These are phyloP conservation scores for Cystobasidiaceae sp. DNA, from an alignment of 1,284 basidiomycete genomes.

Conservation along the genomic window DNA sequence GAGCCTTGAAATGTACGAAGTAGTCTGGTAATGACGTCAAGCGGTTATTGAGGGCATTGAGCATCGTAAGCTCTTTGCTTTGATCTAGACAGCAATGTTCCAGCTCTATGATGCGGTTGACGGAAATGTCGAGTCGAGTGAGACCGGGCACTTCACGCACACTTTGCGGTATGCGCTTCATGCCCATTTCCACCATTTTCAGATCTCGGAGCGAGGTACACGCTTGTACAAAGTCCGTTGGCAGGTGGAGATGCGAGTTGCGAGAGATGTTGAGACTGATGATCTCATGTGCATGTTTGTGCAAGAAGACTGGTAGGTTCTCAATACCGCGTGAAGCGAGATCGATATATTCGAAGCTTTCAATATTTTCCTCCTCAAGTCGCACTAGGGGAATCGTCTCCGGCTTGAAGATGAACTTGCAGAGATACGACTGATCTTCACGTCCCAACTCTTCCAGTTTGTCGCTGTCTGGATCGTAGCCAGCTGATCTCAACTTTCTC, in stretches of 20 bases:
- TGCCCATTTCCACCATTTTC: slow-evolving; percentile 83
- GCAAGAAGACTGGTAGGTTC: slow-evolving; percentile 83
- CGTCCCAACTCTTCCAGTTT: slow-evolving; percentile 72
- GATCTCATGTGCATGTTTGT: slow-evolving; percentile 80
- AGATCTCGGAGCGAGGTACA: slow-evolving; percentile 80
- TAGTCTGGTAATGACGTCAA: slow-evolving; percentile 80
- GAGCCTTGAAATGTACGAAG: slow-evolving; percentile 66
- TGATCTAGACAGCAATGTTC: slow-evolving; percentile 77
- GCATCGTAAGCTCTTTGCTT: slow-evolving; percentile 64
- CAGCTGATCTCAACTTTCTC: slow-evolving; percentile 80
- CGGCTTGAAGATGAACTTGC: slow-evolving; percentile 66
- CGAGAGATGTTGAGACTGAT: slow-evolving; percentile 82
- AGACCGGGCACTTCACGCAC: slow-evolving; percentile 71
- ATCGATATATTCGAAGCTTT: slow-evolving; percentile 76
- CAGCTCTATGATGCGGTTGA: slow-evolving; percentile 86
- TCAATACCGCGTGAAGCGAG: slow-evolving; percentile 76
- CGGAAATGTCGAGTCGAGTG: slow-evolving; percentile 81
- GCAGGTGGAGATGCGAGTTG: slow-evolving; percentile 94
- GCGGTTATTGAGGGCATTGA: slow-evolving; percentile 89
- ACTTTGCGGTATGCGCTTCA: slow-evolving; percentile 86
- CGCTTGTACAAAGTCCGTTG: slow-evolving; percentile 90
- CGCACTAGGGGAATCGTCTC: slow-evolving; percentile 49
- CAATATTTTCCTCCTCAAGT: slow-evolving; percentile 60
- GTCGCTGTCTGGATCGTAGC: slow-evolving; percentile 73
- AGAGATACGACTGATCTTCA: slow-evolving; percentile 76